Evolutionary conservation across 2,329 filamentous ascomycete species (phyloP).

Genomic region (Amphichorda felina): DNA sequence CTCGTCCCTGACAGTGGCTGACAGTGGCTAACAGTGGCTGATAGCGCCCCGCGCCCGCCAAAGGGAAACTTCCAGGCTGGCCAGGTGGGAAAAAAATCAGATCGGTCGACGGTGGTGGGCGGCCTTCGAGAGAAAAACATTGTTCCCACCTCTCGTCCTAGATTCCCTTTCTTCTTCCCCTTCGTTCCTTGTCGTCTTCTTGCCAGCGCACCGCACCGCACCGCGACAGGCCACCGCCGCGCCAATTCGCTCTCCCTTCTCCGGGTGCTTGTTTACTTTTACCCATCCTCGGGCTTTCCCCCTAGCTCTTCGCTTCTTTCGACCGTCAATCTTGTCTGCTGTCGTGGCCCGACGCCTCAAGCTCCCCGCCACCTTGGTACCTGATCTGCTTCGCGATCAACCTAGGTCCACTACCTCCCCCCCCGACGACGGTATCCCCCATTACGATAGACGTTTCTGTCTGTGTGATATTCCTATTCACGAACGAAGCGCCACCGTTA

Average conservation of each 20-base stretch:
- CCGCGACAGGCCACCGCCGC: constrained; percentile 25
- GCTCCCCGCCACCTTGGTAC: neutral
- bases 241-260: constrained; percentile 25
- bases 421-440: no score
- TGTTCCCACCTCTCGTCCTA: neutral
- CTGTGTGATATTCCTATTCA: no score
- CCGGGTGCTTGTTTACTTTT: constrained; percentile 4
- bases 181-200: constrained; percentile 5
- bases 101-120: no score
- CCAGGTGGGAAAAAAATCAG: no score
- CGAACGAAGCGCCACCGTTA: neutral
- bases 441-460: no score
- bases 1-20: no score
- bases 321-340: no score
- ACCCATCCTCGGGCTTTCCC: constrained; percentile 19
- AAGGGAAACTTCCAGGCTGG: no score
- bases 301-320: neutral
- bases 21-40: no score
- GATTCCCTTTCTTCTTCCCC: constrained; percentile 1
- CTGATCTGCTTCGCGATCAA: neutral
- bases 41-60: no score
- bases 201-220: constrained; percentile 5
- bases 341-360: neutral
- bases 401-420: no score
- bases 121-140: neutral